Evolutionary conservation across 1,284 basidiomycete species (phyloP), one percentile per base, ranked within the genome.

Genomic region (Boletellus dicymbophilus): DNA sequence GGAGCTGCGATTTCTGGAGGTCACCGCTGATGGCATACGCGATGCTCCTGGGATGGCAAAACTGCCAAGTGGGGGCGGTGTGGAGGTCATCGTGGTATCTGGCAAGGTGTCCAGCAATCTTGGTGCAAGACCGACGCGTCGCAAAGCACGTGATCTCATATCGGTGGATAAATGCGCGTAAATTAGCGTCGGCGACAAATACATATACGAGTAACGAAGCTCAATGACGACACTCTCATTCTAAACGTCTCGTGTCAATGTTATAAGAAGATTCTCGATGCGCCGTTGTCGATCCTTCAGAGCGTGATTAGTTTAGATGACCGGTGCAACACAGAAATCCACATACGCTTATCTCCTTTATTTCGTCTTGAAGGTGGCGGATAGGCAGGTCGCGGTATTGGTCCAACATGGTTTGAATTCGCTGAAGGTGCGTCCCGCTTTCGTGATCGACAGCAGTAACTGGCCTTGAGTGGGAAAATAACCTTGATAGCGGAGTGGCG

Each of bases 331-430:
- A 46, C 4, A 26, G 26, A 16, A n/a, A 37, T 49, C 23, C 9
- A 52, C 76, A 48, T 47, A 86, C 87, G 76, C 89, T 87, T 40
- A 91, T 68, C 61, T 91, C 88, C 62, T 84, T 88, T 79, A 91
- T 86, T 63, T 92, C 88, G 6, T 86, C 84, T 66, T 81, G 83
- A 44, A 92, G 69, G 55, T 69, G 76, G 33, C 79, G 75, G 26
- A 89, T 78, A 3, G 88, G 86, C 49, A 88, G 58, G 43, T 77
- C 74, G 28, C 76, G 74, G 45, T 85, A 76, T 45, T 82, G 81
- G 39, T 88, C 84, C 49, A 89, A 61, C 52, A 87, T 60, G 27
- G 68, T 66, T 65, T 89, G 85, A 38, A 90, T 65, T 49, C 75
- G 75, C 56, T 70, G 79, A 39, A 84, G 72, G 10, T 74, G 71